phyloP scores from a whole-genome alignment of 2,329 filamentous ascomycete species.

The Pseudogymnoascus sp. region DNA sequence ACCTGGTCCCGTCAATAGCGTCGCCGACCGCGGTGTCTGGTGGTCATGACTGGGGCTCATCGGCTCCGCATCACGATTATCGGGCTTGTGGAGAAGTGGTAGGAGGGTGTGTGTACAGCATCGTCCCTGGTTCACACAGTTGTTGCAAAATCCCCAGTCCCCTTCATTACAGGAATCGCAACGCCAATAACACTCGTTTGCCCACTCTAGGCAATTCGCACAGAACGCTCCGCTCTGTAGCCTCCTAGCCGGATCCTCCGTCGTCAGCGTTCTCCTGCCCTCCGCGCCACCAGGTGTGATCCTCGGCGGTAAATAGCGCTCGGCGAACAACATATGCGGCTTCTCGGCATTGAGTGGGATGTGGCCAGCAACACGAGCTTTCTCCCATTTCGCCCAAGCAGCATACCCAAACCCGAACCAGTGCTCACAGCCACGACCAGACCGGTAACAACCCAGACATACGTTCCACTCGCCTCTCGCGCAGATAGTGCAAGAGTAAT shows the following conservation, averaged over 20 bases:
- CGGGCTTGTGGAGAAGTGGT: slow-evolving; percentile 57
- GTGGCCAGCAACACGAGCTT: slow-evolving; percentile 30
- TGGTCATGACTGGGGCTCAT: slow-evolving; percentile 34
- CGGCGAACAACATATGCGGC: slow-evolving; percentile 51
- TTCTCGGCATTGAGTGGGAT: slow-evolving; percentile 31
- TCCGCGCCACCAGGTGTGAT: slow-evolving; percentile 43
- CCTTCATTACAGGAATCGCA: slow-evolving; percentile 82
- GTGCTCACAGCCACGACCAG: slow-evolving; percentile 67
- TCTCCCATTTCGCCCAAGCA: slow-evolving; percentile 61
- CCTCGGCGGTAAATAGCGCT: slow-evolving; percentile 46
- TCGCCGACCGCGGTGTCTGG: slow-evolving; percentile 39
- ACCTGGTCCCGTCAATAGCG: slow-evolving; percentile 39
- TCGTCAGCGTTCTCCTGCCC: slow-evolving; percentile 50
- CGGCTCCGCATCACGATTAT: slow-evolving; percentile 25
- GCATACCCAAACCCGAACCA: slow-evolving; percentile 82
- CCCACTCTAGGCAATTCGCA: slow-evolving; percentile 60
- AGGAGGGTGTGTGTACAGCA: slow-evolving; percentile 77
- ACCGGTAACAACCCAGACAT: slow-evolving; percentile 72
- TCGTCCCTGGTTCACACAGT: slow-evolving; percentile 73
- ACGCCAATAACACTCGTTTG: slow-evolving; percentile 83
- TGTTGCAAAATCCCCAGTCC: slow-evolving; percentile 90
- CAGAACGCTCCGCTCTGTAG: slow-evolving; percentile 81
- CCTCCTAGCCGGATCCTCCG: slow-evolving; percentile 57
- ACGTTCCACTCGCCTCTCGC: slow-evolving; percentile 65
- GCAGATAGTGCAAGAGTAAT: slow-evolving; percentile 74